Evolutionary conservation across 345 rosid species (phyloP), one percentile per base, ranked within the genome.

Genomic region (Sisymbrium irio): DNA sequence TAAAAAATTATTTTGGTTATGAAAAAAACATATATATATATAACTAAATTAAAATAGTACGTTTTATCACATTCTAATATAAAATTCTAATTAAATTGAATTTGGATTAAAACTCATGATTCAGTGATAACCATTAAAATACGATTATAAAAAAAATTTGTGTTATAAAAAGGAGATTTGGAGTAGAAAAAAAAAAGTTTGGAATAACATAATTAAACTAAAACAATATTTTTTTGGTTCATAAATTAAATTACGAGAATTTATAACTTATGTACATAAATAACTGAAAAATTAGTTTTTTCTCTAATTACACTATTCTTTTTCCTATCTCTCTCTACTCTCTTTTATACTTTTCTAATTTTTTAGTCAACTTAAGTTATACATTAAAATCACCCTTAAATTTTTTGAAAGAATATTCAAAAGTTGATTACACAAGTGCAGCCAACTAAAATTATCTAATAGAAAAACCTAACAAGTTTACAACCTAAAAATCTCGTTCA

Each of bases 401-500:
- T 65, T 20, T 51, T 17, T 36, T 53, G 3, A 6, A 53, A 36
- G 27, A 65, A 53, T 41, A 67, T 37, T 53, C 25, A 53, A 67
- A 67, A n/a, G 14, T 19, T 49, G 11, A 27, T 22, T 3, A 67
- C 27, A 53, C 33, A 67, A 50, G 53, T 67, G 37, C 35, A 67
- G 72, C 61, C 62, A 67, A 67, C 35, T 11, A 67, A 67, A 55
- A 44, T 4, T 8, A 57, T 64, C 18, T 58, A 57, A 56, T 18
- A 65, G n/a, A 60, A 74, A 32, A 32, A 47, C 53, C 73, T 74
- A 58, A 74, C 11, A 36, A 56, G 33, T 50, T 35, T 35, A 45
- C 25, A 74, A 41, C 45, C 35, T 40, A 30, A 40, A 66, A 67
- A 20, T 47, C 27, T 75, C 46, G 22, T 51, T 60, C 69, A 67